phyloP scores from a whole-genome alignment of 768 basidiomycete species.

The Pleurotus platypus region DNA sequence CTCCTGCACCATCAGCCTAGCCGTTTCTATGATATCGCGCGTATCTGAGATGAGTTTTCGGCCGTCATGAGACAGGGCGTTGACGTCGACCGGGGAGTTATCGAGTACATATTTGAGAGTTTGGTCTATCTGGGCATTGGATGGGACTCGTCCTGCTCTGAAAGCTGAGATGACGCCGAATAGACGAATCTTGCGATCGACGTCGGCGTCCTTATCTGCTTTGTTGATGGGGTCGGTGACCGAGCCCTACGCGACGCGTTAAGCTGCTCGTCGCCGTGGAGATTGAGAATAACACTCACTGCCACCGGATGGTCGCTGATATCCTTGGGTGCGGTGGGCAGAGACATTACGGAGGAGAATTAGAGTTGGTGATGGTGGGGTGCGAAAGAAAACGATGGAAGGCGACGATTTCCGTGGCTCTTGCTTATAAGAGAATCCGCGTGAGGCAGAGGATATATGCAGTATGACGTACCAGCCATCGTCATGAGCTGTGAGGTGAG shows the following conservation, averaged over 20 bases:
- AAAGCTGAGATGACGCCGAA: slow-evolving; percentile 83
- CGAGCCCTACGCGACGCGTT: slow-evolving; percentile 29
- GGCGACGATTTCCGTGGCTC: too few relatives aligned
- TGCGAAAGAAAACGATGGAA: background rate
- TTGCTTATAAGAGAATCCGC: too few relatives aligned
- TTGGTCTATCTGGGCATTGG: slow-evolving; percentile 76
- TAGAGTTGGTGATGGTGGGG: background rate
- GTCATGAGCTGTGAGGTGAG: too few relatives aligned
- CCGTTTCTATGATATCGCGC: slow-evolving; percentile 77
- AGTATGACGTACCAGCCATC: too few relatives aligned
- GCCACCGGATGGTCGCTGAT: slow-evolving; percentile 52
- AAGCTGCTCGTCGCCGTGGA: background rate
- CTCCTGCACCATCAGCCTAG: slow-evolving; percentile 63
- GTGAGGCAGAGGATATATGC: too few relatives aligned
- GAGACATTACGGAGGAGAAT: slow-evolving; percentile 49
- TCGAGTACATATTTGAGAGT: slow-evolving; percentile 64
- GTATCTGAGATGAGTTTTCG: slow-evolving; percentile 71
- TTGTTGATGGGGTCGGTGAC: slow-evolving; percentile 70
- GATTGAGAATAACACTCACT: background rate
- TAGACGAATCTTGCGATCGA: slow-evolving; percentile 81
- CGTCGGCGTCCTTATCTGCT: slow-evolving; percentile 60
- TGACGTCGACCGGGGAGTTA: slow-evolving; percentile 53
- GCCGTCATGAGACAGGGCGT: slow-evolving; percentile 74
- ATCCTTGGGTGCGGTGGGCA: slow-evolving; percentile 60
- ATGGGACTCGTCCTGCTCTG: slow-evolving; percentile 72